Evolutionary conservation across 2,329 filamentous ascomycete species (phyloP).

Genomic region (Aspergillus candidus): DNA sequence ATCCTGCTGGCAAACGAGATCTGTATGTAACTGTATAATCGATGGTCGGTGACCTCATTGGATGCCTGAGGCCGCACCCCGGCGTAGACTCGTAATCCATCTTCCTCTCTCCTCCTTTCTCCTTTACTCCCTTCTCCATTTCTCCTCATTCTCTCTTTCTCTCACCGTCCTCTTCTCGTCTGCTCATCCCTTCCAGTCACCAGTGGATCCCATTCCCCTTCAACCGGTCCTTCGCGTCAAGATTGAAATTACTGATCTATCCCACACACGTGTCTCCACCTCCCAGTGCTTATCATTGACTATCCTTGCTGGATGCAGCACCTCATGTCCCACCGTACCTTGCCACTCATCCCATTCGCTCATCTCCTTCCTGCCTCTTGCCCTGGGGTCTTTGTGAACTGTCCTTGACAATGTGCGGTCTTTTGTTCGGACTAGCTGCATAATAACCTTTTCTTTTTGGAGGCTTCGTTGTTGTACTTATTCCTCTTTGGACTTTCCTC

Average conservation of each 20-base stretch:
- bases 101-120: background rate
- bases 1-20: no score
- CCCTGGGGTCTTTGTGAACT: conserved; percentile 10
- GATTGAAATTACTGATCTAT: no score
- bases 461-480: background rate
- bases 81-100: no score
- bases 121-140: background rate
- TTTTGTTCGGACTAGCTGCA: conserved; percentile 3
- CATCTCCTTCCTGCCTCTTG: conserved; percentile 2
- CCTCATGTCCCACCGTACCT: conserved; percentile 14
- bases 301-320: conserved; percentile 3
- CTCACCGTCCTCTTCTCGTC: no score
- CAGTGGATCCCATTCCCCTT: no score
- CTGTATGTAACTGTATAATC: no score
- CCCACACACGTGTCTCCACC: background rate
- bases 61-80: no score
- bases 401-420: conserved; percentile 12
- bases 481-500: no score
- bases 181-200: background rate
- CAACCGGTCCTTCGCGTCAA: no score
- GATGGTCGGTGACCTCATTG: no score
- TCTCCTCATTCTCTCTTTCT: no score
- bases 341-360: conserved; percentile 11
- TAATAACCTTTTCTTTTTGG: conserved; percentile 3
- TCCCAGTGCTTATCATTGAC: background rate